A percentile compares a stretch with the other conserved stretches of the same genome.
These are phyloP conservation scores for Camellia oleifera DNA, from an alignment of 179 eudicot species.

Conservation along the genomic window DNA sequence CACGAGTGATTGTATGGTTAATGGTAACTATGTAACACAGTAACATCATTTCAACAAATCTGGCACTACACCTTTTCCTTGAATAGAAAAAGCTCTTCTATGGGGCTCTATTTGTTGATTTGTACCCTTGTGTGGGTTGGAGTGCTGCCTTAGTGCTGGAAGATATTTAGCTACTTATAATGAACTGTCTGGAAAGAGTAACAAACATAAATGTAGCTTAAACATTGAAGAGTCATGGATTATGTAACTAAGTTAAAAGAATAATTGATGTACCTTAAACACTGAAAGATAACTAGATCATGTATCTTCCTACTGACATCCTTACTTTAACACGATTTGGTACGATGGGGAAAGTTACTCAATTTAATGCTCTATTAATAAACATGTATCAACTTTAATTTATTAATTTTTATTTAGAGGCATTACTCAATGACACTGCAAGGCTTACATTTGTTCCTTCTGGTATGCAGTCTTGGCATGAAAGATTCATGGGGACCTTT, in stretches of 20 bases:
- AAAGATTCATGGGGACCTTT: conserved; percentile 97
- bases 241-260: background rate
- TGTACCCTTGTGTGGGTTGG: background rate
- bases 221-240: too few species aligned
- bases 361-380: background rate
- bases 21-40: background rate
- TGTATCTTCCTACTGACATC: background rate
- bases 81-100: background rate
- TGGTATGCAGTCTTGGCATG: conserved; percentile 77
- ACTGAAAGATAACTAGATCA: background rate
- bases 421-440: background rate
- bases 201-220: too few species aligned
- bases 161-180: background rate
- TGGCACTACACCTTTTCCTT: background rate
- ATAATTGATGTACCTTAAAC: background rate
- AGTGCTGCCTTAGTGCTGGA: too few species aligned
- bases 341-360: background rate
- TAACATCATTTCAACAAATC: background rate
- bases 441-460: background rate
- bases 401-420: background rate
- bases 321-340: background rate
- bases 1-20: background rate
- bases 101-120: background rate
- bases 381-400: background rate
- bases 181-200: background rate